Evolutionary conservation across 2,329 filamentous ascomycete species (phyloP).

Genomic region (Pleurostoma richardsiae): DNA sequence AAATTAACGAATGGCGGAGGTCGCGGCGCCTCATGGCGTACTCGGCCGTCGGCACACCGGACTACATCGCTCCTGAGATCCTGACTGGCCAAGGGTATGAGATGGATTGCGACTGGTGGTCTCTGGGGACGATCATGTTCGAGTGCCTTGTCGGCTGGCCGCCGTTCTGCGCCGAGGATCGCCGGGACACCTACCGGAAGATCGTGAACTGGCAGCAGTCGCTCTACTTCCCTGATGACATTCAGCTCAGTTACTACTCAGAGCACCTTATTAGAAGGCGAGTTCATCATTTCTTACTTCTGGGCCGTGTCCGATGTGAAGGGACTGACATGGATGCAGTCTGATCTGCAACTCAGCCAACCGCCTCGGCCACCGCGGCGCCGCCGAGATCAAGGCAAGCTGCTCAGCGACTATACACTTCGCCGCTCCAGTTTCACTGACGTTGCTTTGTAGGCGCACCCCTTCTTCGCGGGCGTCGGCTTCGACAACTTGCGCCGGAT

Average conservation of each 20-base stretch:
- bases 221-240: conserved; percentile 71
- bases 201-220: conserved; percentile 75
- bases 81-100: conserved; percentile 74
- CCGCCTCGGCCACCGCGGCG: conserved; percentile 64
- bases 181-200: conserved; percentile 74
- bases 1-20: conserved; percentile 78
- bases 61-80: conserved; percentile 78
- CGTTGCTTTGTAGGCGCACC: conserved; percentile 39
- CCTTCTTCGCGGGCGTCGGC: conserved; percentile 72
- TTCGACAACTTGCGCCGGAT: conserved; percentile 69
- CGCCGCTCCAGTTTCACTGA: too few species aligned
- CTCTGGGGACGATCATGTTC: conserved; percentile 79
- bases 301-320: not conserved
- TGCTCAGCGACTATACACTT: too few species aligned
- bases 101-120: conserved; percentile 80
- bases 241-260: conserved; percentile 62
- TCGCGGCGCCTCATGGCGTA: conserved; percentile 76
- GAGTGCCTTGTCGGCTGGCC: conserved; percentile 80
- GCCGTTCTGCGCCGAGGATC: conserved; percentile 74
- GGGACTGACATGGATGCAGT: conserved; percentile 28
- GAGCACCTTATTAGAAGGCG: conserved; percentile 69
- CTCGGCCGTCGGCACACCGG: conserved; percentile 72
- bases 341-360: conserved; percentile 68
- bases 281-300: conserved; percentile 10
- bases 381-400: conserved; percentile 58